Base-by-base conservation (phyloP, 2,329 filamentous ascomycete genomes). In the Xylariomycetidae sp. region DNA sequence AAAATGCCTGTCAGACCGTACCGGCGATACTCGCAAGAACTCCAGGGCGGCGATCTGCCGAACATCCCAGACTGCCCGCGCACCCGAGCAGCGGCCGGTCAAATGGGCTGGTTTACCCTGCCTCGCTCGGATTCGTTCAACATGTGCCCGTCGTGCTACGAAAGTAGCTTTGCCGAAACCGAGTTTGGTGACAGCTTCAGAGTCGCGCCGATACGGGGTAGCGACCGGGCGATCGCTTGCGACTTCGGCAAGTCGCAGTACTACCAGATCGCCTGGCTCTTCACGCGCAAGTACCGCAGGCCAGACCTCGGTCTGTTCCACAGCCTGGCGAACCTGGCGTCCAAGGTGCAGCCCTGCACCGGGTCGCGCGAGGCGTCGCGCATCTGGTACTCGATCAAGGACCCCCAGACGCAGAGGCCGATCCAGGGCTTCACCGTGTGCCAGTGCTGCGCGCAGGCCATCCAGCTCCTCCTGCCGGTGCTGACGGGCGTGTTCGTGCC, bases 251-350 rank as follows among this genome's bases (percentile, higher is more conserved):
- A 77, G 10, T 72, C 70, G 1, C 77, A 82, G 1, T 96, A 88
- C 87, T 82, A 87, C 49, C 80, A 86, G 17, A 78, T 95, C 25
- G 88, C 88, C 1, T 94, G 85, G 78, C 70, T 89, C 3, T 70
- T 94, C 42, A 89, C 81, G 3, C 64, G 85, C 33, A 88, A 88
- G 57, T 77, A 86, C 45, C 63, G 77, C 10, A 67, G 75, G 13
- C 67, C 72, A 3, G 79, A 87, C 44, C 63, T 92, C 25, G 73
- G 75, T 10, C 62, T 94, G 5, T 69, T 96, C 18, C 76, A 82
- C 38, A 72, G 75, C 23, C 69, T 95, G 20, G 80, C 82, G 5
- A 71, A 74, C 8, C 72, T 87, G 25, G 65, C 73, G 3, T 69
- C 73, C 4, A 71, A 66, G 16, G 63, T 71, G 50, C 70, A 58